Conservation (phyloP, 441 rosid genomes). For the Erodium trifolium region DNA sequence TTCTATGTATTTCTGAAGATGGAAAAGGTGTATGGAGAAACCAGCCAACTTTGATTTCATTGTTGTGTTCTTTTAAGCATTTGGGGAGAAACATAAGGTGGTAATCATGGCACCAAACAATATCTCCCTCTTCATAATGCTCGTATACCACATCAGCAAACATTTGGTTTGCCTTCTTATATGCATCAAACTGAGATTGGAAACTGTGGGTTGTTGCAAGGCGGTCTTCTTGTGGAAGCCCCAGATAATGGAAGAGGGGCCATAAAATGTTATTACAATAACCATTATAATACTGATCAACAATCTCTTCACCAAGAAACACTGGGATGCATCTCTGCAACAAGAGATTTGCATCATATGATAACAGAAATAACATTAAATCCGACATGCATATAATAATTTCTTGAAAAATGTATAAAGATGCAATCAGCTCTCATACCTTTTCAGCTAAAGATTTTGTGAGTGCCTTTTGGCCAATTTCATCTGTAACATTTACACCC, state of each 20-base stretch:
- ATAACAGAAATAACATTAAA: background rate
- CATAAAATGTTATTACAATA: constrained; percentile 97
- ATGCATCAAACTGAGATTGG: constrained; percentile 93
- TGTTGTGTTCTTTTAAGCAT: constrained; percentile 76
- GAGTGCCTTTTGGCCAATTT: constrained; percentile 85
- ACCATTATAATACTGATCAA: constrained; percentile 96
- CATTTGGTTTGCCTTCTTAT: constrained; percentile 96
- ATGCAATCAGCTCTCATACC: constrained; percentile 30
- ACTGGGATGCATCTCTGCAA: constrained; percentile 96
- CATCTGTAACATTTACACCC: constrained; percentile 97
- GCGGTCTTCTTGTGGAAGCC: constrained; percentile 99
- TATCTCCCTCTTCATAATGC: constrained; percentile 97
- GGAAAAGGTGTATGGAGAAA: constrained; percentile 99
- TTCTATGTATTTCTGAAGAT: constrained; percentile 98
- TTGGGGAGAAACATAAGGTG: constrained; percentile 98
- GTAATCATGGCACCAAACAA: constrained; percentile 99
- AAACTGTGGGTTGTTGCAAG: constrained; percentile 96
- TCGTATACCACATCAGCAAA: constrained; percentile 87
- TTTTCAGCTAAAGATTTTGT: constrained; percentile 91
- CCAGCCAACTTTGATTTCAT: constrained; percentile 97
- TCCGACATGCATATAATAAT: background rate
- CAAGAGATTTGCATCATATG: background rate
- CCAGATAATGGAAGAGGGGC: constrained; percentile 98
- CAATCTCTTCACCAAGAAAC: constrained; percentile 96
- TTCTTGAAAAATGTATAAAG: background rate